Conservation (phyloP, 1,139 yeast genomes). For the Starmera stellimalicola region DNA sequence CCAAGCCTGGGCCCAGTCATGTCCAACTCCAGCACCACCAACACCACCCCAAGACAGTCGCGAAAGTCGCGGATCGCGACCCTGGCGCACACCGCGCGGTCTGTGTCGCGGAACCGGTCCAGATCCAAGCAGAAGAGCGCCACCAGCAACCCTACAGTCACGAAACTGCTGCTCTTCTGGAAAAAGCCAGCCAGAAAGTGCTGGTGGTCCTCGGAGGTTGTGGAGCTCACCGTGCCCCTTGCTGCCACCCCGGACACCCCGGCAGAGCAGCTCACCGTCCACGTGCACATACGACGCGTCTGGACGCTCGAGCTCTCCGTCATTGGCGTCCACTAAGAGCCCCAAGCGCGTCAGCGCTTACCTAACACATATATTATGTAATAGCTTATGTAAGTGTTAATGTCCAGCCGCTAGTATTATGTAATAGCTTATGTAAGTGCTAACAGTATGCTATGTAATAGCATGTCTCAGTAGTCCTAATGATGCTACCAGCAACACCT, state of each 20-base stretch:
- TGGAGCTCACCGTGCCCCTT: conserved; percentile 40
- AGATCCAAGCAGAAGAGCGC: conserved; percentile 32
- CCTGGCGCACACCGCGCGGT: conserved; percentile 31
- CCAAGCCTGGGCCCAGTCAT: conserved; percentile 39
- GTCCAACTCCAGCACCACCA: conserved; percentile 18
- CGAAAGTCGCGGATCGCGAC: conserved; percentile 40
- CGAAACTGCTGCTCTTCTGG: conserved; percentile 88
- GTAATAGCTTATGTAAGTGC: too few relatives aligned
- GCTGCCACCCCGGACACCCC: conserved; percentile 20
- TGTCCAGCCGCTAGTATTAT: too few relatives aligned
- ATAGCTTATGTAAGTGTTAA: too few relatives aligned
- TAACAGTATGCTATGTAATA: too few relatives aligned
- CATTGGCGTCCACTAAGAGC: conserved; percentile 27
- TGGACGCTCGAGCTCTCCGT: conserved; percentile 34
- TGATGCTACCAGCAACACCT: too few relatives aligned
- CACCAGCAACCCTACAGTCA: conserved; percentile 28
- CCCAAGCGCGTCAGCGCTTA: too few relatives aligned
- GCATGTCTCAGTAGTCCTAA: too few relatives aligned
- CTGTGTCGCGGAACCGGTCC: conserved; percentile 38
- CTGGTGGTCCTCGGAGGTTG: conserved; percentile 87
- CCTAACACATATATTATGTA: too few relatives aligned
- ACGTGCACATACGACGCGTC: conserved; percentile 31
- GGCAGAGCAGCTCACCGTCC: conserved; percentile 16
- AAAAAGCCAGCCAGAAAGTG: conserved; percentile 97
- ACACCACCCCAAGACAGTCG: conserved; percentile 15